Evolutionary conservation across 78 protist genomes (phyloP), one percentile per base, ranked within the genome.

Genomic region (slime mould (Dictyostelium discoideum)): DNA sequence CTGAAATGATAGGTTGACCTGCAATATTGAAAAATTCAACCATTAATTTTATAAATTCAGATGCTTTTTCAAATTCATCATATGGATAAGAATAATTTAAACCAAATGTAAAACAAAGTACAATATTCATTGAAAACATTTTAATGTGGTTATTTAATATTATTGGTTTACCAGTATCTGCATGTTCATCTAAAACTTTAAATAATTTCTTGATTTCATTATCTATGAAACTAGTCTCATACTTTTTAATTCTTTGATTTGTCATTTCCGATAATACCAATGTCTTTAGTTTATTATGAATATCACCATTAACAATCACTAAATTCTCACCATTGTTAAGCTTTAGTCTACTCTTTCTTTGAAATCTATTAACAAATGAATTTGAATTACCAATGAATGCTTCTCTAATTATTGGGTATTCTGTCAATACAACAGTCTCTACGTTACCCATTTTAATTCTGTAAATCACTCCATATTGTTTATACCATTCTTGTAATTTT

Each of bases 391-490:
- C 29, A 18, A 72, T 72, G 39, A 90, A 82, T 44, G 94, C 94
- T 7, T 80, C 84, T 5, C 54, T 63, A 8, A 90, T 72, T 3
- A 54, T 77, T 40, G 73, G 74, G 48, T 77, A 80, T 20, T 82
- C 94, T 1, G 50, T 72, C 7, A 90, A 20, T 5, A 90, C 87
- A 0, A 90, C 73, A 2, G 94, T 90, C 11, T 82, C 32, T 3
- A 82, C 67, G 4, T 24, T 8, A 5, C 94, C 94, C 11, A 82
- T 37, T 77, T 42, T 65, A 22, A 90, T 29, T 54, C 14, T 8
- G 54, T 16, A 90, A 3, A 90, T 39, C 8, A 14, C 1, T 10
- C 94, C 94, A 90, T 83, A 82, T n/a, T 89, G 24, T 69, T 29
- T 26, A 54, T 90, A 90, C 76, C 54, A 50, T 32, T 82, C 76